These are phyloP conservation scores for Neurospora sublineolata DNA, from an alignment of 495 filamentous ascomycete genomes.

Conservation along the genomic window DNA sequence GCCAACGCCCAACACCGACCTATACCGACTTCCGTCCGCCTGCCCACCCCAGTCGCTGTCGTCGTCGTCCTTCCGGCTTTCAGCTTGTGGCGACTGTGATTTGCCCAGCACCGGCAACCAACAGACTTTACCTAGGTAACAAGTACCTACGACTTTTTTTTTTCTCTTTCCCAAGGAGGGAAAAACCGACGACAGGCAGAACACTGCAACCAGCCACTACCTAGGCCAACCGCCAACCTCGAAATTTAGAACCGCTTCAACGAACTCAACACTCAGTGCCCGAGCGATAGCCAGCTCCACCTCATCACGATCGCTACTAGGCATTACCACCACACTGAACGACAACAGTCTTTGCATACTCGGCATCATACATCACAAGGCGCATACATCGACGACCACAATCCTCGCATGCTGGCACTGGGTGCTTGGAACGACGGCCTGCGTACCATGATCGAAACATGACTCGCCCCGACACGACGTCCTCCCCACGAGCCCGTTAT, in stretches of 20 bases:
- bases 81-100: neutral
- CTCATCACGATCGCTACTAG: neutral
- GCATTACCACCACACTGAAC: neutral
- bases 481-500: conserved; percentile 16
- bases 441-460: conserved; percentile 22
- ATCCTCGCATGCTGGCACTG: conserved; percentile 8
- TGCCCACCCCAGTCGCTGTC: neutral
- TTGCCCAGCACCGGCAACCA: neutral
- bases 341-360: neutral
- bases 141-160: neutral
- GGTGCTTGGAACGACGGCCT: conserved; percentile 5
- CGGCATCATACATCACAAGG: neutral
- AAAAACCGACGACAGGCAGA: neutral
- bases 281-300: neutral
- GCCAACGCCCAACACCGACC: neutral
- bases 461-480: conserved; percentile 24
- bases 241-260: neutral
- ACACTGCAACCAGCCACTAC: neutral
- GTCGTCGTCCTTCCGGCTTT: neutral
- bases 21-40: neutral
- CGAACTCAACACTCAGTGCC: neutral
- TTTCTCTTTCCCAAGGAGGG: neutral
- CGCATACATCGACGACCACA: conserved; percentile 2
- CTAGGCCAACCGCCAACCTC: neutral
- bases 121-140: neutral